Evolutionary conservation across 2,329 filamentous ascomycete genomes (phyloP), one percentile per base, ranked within the genome.

Genomic region (Cordyceps farinosa): DNA sequence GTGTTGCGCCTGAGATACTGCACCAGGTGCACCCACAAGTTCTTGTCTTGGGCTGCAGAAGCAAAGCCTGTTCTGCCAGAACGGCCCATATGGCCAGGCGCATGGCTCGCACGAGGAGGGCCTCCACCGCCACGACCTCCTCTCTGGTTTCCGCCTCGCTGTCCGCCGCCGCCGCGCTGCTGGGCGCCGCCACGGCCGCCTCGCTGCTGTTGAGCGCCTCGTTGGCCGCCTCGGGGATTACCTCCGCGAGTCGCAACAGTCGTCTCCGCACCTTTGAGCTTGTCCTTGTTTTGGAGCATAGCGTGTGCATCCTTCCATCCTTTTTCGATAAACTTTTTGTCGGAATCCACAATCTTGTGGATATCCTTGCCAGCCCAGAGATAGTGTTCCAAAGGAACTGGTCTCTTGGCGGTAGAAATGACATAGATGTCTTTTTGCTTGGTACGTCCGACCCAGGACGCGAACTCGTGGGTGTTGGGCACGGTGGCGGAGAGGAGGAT

Each of bases 341-440:
- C 90, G 0, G 91, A 85, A 70, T 96, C 91, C 15, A 99, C 95
- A 70, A 99, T 97, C 76, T 96, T 97, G 79, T 92, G 84, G 72
- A 97, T 95, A 44, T 88, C 86, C 75, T 97, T 98, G 64, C 89
- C 90, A 5, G 92, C 93, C 95, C 95, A 99, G 1, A 99, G 82
- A 70, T 94, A 99, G 74, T 99, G 95, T 70, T 99, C 95, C 2
- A 99, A 79, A 0, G 95, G 95, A 0, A 99, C 92, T 0, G 95
- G 95, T 64, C 95, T 86, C 76, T 99, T 99, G 0, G 93, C 89
- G 0, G 95, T 99, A 0, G 95, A 98, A 62, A 99, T 99, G 69
- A 99, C 95, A 73, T 98, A 99, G 40, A 99, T 98, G 71, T 99
- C 91, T 77, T 97, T 98, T 78, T 96, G 94, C 78, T 99, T 99